Conservation (phyloP, 2,329 filamentous ascomycete genomes). For the Neopestalotiopsis rosae region DNA sequence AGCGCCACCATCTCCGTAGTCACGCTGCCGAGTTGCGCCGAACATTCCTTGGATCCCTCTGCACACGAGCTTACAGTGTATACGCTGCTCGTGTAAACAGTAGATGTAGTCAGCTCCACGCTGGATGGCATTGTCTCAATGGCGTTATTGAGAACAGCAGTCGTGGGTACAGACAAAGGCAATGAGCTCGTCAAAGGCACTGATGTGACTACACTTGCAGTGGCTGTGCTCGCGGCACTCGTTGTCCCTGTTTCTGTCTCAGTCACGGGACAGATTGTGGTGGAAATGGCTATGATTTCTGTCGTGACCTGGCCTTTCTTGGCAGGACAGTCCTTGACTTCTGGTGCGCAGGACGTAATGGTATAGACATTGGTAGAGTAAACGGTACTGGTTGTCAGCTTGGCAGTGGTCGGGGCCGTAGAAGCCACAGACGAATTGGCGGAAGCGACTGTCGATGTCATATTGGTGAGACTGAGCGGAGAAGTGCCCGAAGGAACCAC, state of each 20-base stretch:
- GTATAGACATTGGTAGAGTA: slow-evolving; percentile 14
- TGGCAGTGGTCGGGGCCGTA: background rate
- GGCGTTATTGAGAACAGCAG: background rate
- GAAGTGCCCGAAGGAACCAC: background rate
- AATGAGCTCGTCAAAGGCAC: background rate
- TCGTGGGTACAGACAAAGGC: background rate
- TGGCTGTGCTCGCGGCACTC: background rate
- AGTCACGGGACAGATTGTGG: slow-evolving; percentile 6
- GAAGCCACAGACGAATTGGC: background rate
- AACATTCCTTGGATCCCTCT: slow-evolving; percentile 26
- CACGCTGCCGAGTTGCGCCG: slow-evolving; percentile 17
- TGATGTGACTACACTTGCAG: background rate
- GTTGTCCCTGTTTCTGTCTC: background rate
- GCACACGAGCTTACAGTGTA: slow-evolving; percentile 33
- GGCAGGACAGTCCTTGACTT: slow-evolving; percentile 10
- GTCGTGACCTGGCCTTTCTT: slow-evolving; percentile 10
- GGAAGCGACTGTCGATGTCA: slow-evolving; percentile 5
- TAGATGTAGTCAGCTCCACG: slow-evolving; percentile 29
- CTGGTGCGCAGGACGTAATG: slow-evolving; percentile 7
- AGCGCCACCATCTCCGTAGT: slow-evolving; percentile 32
- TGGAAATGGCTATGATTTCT: slow-evolving; percentile 5
- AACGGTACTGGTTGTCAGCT: slow-evolving; percentile 6
- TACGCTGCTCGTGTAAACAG: slow-evolving; percentile 33
- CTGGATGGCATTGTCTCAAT: slow-evolving; percentile 14
- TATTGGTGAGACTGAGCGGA: slow-evolving; percentile 16